phyloP scores from a whole-genome alignment of 73 alveolate genomes.

The Durusdinium trenchii region DNA sequence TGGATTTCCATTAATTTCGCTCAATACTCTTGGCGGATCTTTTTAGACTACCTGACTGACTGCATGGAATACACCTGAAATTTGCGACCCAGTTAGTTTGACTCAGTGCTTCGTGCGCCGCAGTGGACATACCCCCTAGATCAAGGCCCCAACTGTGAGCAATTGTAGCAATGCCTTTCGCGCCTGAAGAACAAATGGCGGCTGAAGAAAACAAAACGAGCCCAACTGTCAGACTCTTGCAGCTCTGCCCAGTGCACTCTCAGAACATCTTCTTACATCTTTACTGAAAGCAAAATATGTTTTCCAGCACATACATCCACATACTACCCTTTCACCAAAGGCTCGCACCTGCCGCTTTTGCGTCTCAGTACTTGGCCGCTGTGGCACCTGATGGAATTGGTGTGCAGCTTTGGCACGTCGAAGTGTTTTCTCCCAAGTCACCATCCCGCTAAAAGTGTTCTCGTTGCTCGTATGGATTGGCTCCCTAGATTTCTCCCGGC shows the following conservation, averaged over 20 bases:
- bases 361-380: conserved; percentile 60
- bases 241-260: background rate
- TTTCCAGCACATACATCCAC: background rate
- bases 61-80: too few relatives aligned
- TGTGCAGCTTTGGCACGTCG: too few relatives aligned
- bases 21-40: too few relatives aligned
- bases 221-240: background rate
- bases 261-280: background rate
- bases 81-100: too few relatives aligned
- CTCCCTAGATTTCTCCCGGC: too few relatives aligned
- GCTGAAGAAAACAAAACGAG: background rate
- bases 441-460: too few relatives aligned
- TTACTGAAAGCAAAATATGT: background rate
- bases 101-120: too few relatives aligned
- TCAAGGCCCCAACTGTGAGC: background rate
- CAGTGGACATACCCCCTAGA: background rate
- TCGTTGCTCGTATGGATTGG: too few relatives aligned
- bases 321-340: background rate
- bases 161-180: conserved; percentile 30
- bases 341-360: conserved; percentile 75
- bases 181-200: background rate
- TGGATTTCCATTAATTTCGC: too few relatives aligned
- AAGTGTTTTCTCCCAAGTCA: too few relatives aligned
- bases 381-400: conserved; percentile 62
- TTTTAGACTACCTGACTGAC: too few relatives aligned